These are phyloP conservation scores for Penicillium oxalicum DNA, from an alignment of 2,329 filamentous ascomycete genomes.

Conservation along the genomic window DNA sequence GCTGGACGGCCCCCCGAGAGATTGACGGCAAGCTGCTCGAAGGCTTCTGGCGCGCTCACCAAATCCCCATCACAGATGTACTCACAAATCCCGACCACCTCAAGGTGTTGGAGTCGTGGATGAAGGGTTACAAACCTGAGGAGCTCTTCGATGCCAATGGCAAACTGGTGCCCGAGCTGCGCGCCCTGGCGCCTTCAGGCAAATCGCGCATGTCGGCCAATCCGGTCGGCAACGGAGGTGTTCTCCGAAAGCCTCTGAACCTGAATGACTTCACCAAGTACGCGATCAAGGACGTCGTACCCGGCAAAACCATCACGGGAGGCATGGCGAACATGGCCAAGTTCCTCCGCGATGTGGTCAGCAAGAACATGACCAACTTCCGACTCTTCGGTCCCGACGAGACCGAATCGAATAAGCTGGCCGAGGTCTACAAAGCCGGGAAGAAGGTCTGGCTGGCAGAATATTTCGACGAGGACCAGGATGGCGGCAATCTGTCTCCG, in stretches of 20 bases:
- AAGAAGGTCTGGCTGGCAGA: slow-evolving; percentile 79
- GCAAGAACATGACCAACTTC: slow-evolving; percentile 61
- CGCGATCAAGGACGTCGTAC: slow-evolving; percentile 55
- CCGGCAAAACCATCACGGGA: slow-evolving; percentile 51
- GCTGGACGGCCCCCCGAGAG: slow-evolving; percentile 71
- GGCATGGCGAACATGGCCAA: slow-evolving; percentile 66
- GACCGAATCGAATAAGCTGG: slow-evolving; percentile 75
- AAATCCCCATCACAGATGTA: slow-evolving; percentile 69
- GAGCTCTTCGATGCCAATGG: slow-evolving; percentile 62
- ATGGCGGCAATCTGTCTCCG: slow-evolving; percentile 66
- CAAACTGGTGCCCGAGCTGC: slow-evolving; percentile 57
- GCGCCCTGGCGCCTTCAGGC: slow-evolving; percentile 59
- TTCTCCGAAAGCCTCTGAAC: slow-evolving; percentile 59
- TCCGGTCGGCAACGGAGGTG: slow-evolving; percentile 66
- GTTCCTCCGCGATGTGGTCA: slow-evolving; percentile 63
- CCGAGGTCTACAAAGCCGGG: slow-evolving; percentile 62
- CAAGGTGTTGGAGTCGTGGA: slow-evolving; percentile 67
- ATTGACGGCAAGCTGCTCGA: slow-evolving; percentile 64
- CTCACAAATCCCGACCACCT: slow-evolving; percentile 60
- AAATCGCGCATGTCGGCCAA: slow-evolving; percentile 70
- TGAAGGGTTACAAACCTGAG: slow-evolving; percentile 69
- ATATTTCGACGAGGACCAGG: slow-evolving; percentile 67
- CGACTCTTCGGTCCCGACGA: slow-evolving; percentile 74
- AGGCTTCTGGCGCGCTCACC: slow-evolving; percentile 74
- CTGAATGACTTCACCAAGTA: slow-evolving; percentile 67